These are phyloP conservation scores for Lasiodiplodia gonubiensis DNA, from an alignment of 2,329 filamentous ascomycete genomes.

Conservation along the genomic window DNA sequence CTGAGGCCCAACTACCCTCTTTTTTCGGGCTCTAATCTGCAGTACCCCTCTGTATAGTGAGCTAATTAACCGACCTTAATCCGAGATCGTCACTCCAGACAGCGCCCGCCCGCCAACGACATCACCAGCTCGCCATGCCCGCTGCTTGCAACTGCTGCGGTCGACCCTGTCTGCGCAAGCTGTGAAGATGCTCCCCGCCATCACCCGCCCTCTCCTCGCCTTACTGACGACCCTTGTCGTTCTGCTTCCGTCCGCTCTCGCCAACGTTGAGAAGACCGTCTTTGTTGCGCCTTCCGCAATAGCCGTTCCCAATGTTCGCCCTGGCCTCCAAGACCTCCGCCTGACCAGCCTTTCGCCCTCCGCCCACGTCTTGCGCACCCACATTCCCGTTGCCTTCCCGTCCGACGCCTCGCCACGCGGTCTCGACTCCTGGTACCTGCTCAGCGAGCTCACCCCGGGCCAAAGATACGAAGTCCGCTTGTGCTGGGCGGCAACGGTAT, in stretches of 20 bases:
- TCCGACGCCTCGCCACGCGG: constrained; percentile 60
- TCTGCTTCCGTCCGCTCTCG: constrained; percentile 41
- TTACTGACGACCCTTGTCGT: not conserved
- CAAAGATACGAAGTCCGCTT: constrained; percentile 89
- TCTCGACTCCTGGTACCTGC: constrained; percentile 75
- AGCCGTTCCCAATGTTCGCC: constrained; percentile 61
- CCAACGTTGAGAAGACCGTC: constrained; percentile 90
- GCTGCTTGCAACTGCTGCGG: constrained; percentile 23
- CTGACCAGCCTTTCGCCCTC: constrained; percentile 69
- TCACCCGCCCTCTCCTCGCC: constrained; percentile 1
- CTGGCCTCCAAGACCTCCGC: constrained; percentile 64
- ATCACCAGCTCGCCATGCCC: constrained; percentile 25
- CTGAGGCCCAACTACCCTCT: not conserved
- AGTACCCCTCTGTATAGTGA: not conserved
- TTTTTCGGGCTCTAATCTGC: not conserved
- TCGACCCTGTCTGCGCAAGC: constrained; percentile 27
- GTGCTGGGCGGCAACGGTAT: constrained; percentile 91
- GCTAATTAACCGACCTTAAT: constrained; percentile 10
- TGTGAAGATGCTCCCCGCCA: constrained; percentile 26
- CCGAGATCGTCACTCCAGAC: constrained; percentile 14
- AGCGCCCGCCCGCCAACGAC: constrained; percentile 9
- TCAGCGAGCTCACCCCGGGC: constrained; percentile 71
- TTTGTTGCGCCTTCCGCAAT: constrained; percentile 74
- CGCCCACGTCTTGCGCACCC: constrained; percentile 61
- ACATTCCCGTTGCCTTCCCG: constrained; percentile 73